Conservation (phyloP, 176 grass and related monocot species). For the Oryza brachyantha region DNA sequence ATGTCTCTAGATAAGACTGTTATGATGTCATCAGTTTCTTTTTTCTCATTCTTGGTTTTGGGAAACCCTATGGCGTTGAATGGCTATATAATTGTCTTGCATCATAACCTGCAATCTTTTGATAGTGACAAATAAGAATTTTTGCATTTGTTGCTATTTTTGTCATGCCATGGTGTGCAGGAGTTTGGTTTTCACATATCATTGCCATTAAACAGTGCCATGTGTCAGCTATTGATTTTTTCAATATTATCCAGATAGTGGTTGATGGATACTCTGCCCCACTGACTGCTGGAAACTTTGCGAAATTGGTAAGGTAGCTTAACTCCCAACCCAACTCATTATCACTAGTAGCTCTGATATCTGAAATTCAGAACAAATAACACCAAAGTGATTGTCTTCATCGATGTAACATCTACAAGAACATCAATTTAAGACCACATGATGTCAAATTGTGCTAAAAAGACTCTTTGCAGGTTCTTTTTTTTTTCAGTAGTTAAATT, state of each 20-base stretch:
- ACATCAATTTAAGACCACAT: not conserved
- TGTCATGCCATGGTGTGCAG: not conserved
- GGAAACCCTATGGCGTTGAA: not conserved
- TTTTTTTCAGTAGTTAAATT: not conserved
- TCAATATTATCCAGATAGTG: slow-evolving; percentile 49
- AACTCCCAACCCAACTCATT: slow-evolving; percentile 23
- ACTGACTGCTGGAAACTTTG: slow-evolving; percentile 82
- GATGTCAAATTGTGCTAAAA: not conserved
- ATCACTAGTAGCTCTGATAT: not conserved
- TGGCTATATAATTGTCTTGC: slow-evolving; percentile 3
- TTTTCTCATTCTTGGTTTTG: not conserved
- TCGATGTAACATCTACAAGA: not conserved
- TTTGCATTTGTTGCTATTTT: not conserved
- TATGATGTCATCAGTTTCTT: not conserved
- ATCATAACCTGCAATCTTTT: not conserved
- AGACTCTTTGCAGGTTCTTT: not conserved
- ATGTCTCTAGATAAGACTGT: not conserved
- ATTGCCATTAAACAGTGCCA: not conserved
- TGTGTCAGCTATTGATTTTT: slow-evolving; percentile 16
- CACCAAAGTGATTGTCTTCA: not conserved
- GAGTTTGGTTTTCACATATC: not conserved
- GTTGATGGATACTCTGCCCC: slow-evolving; percentile 95
- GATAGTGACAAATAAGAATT: slow-evolving; percentile 6
- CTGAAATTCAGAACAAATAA: not conserved
- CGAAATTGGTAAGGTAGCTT: slow-evolving; percentile 94